Conservation (phyloP, 306 rosid species). For the Begonia peltatifolia region DNA sequence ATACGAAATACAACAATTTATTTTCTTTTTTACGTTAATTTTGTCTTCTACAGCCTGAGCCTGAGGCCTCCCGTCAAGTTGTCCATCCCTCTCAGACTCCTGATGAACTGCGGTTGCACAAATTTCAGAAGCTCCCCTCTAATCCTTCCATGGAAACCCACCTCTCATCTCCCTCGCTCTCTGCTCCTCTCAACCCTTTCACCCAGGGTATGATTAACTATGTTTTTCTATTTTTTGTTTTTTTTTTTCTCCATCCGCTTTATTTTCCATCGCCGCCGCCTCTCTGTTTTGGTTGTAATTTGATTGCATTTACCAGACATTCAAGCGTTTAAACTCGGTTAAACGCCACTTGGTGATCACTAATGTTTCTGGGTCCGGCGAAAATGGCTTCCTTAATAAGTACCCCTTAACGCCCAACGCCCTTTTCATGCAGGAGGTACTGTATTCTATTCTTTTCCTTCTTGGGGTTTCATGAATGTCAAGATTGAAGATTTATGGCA, state of each 20-base stretch:
- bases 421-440: constrained; percentile 81
- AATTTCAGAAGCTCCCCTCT: constrained; percentile 46
- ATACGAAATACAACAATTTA: too few relatives aligned
- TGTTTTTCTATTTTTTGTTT: background rate
- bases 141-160: constrained; percentile 32
- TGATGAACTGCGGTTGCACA: constrained; percentile 52
- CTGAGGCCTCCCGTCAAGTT: too few relatives aligned
- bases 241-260: background rate
- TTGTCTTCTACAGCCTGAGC: too few relatives aligned
- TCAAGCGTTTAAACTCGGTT: constrained; percentile 34
- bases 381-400: constrained; percentile 38
- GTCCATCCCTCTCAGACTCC: background rate
- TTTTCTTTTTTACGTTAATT: too few relatives aligned
- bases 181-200: constrained; percentile 23
- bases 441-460: constrained; percentile 1
- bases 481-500: too few relatives aligned
- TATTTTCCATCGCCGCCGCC: background rate
- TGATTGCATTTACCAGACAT: constrained; percentile 24
- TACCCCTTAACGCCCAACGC: constrained; percentile 51
- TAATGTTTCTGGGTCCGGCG: constrained; percentile 46
- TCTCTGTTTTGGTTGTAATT: constrained; percentile 3
- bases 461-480: background rate
- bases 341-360: constrained; percentile 35
- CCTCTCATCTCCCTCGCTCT: constrained; percentile 32
- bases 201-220: constrained; percentile 24